Base-by-base conservation (phyloP, 345 rosid species). In the Schrenkiella parvula region DNA sequence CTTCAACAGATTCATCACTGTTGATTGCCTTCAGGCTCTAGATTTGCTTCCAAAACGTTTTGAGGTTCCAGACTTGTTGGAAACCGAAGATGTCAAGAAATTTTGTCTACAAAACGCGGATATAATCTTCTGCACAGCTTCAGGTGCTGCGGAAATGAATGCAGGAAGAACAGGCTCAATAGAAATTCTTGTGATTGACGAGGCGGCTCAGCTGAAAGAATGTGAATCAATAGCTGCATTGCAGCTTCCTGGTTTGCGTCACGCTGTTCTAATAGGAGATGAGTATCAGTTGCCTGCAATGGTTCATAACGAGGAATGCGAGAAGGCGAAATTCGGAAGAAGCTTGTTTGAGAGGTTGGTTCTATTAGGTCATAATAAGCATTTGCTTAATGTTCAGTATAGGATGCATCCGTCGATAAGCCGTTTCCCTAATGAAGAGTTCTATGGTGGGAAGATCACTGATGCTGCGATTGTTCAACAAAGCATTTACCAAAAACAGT, bases 341-440 rank as follows among this genome's bases (percentile, higher is more conserved):
- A 90, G 96, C 74, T 81, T 87, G 53, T 87, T 87, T 66, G 86
- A 84, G 39, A 86, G 96, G 70, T 66, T 89, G 66, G 83, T 67
- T 32, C n/a, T 61, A 0, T 50, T 85, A 22, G 85, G 82, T 13
- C 78, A 85, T n/a, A 1, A 71, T 1, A 87, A 81, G 51, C 87
- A 87, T 22, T 79, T 84, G 19, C 69, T 89, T 10, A 51, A 82
- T 63, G 74, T 79, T 17, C 90, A 84, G 48, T 85, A 87, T 31
- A 71, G 92, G 44, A 87, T 89, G 96, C 96, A 89, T 79, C 96
- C 90, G 2, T 70, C 79, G 5, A 87, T 89, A 4, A 87, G 92
- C 22, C 25, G 0, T 21, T 87, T 89, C 26, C 90, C 92, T 0
- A 89, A 73, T 19, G 52, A 8, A 4, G 61, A 64, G 3, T 87